Evolutionary conservation across 768 basidiomycete genomes (phyloP), one percentile per base, ranked within the genome.

Genomic region (Hydnum rufescens): DNA sequence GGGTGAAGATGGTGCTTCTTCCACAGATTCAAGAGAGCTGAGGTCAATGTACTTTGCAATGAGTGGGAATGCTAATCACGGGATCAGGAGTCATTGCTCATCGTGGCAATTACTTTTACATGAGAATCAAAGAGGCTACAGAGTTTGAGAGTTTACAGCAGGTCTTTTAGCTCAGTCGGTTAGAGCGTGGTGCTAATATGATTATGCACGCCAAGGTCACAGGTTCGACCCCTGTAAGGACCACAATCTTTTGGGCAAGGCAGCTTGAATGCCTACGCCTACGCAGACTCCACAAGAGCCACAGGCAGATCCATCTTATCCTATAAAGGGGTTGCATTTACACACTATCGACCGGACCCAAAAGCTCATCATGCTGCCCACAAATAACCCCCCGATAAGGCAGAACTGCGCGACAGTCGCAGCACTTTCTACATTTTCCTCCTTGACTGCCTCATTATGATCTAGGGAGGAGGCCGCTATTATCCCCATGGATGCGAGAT

Each of bases 401-500:
- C 75, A 83, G 65, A 90, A 89, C 57, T 56, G 55, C 3, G 77
- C 76, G 8, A 93, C 70, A 0, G 82, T 84, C 3, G 87, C 88
- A 3, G 86, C 86, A 6, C 82, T 71, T 60, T 92, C 89, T 26
- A 90, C 82, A 59, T 92, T 83, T 54, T 83, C 80, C 48, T 70
- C 69, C 57, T 75, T 72, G 36, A 22, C 36, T 39, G 13, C 36
- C 36, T 39, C 36, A 60, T 92, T 92, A 60, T 88, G 80, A 54
- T 80, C 75, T 2, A 85, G 65, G 2, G 85, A 88, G 2, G 88
- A 75, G 5, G 80, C 84, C 28, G 82, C 70, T 68, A 95, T 88
- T 75, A 87, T 77, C 61, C 78, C 78, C 52, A 82, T 57, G 56
- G 80, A 82, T 8, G 77, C 76, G 29, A 89, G 66, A 61, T 82